A percentile compares a stretch with the other conserved stretches of the same genome.
Evolutionary conservation across 1,284 basidiomycete genomes (phyloP).

Genomic region (Rhodotorula sp.): DNA sequence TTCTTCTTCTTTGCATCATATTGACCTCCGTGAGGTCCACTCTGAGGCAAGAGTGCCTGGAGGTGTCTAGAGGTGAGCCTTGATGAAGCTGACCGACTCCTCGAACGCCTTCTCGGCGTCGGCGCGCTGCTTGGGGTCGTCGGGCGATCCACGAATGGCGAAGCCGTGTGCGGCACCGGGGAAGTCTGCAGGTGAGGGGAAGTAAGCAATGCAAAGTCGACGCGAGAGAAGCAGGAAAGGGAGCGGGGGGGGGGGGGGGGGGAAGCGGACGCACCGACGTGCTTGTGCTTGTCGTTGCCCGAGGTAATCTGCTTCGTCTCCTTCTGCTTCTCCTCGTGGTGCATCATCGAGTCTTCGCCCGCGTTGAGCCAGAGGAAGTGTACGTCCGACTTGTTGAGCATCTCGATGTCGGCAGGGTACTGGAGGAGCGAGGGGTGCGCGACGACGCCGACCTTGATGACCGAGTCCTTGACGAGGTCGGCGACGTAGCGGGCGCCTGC

Average conservation of each 20-base stretch:
- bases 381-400: slow-evolving; percentile 39
- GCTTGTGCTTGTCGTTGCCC: slow-evolving; percentile 58
- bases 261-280: slow-evolving; percentile 51
- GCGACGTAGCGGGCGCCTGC: background rate
- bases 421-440: slow-evolving; percentile 68
- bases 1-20: no score
- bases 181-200: background rate
- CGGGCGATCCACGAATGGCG: background rate
- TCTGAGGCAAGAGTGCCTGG: no score
- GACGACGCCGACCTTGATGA: slow-evolving; percentile 57
- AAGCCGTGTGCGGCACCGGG: background rate
- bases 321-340: slow-evolving; percentile 27
- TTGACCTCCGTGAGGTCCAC: no score
- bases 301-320: slow-evolving; percentile 55
- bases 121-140: background rate
- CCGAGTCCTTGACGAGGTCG: slow-evolving; percentile 7
- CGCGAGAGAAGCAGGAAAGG: no score
- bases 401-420: slow-evolving; percentile 58
- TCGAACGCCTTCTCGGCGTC: background rate
- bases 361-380: slow-evolving; percentile 49
- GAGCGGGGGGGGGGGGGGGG: background rate
- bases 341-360: slow-evolving; percentile 43
- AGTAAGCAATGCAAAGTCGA: no score
- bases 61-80: background rate
- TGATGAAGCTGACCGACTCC: background rate